A percentile compares a stretch with the other conserved stretches of the same genome.
Evolutionary conservation across 768 basidiomycete genomes (phyloP).

Genomic region (Dioszegia aurantiaca): DNA sequence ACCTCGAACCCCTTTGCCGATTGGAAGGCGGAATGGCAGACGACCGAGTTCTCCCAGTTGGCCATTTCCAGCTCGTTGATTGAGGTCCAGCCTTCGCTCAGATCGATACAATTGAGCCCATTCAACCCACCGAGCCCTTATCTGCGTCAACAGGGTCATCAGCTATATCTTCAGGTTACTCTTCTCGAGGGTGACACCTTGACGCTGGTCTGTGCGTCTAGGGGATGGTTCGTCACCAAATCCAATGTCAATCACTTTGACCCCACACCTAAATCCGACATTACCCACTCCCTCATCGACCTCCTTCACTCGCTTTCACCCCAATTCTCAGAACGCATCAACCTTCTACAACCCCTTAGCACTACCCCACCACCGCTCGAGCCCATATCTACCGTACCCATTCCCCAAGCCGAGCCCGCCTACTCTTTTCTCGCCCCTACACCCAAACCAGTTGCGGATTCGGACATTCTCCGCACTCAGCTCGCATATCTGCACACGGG

Average conservation of each 20-base stretch:
- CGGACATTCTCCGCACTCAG: slow-evolving; percentile 54
- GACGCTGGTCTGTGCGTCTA: slow-evolving; percentile 53
- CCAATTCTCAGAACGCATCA: slow-evolving; percentile 46
- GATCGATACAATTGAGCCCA: slow-evolving; percentile 52
- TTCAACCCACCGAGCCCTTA: slow-evolving; percentile 56
- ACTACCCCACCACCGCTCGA: slow-evolving; percentile 32
- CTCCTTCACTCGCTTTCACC: slow-evolving; percentile 54
- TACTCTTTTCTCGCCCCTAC: slow-evolving; percentile 53
- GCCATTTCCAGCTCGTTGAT: slow-evolving; percentile 35
- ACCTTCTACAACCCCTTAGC: slow-evolving; percentile 36
- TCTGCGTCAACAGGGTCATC: slow-evolving; percentile 54
- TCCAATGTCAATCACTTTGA: slow-evolving; percentile 53
- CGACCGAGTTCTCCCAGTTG: slow-evolving; percentile 24
- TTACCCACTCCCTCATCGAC: slow-evolving; percentile 53
- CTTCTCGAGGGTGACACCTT: slow-evolving; percentile 54
- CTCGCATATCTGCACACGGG: slow-evolving; percentile 55
- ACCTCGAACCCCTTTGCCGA: slow-evolving; percentile 46
- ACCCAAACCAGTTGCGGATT: slow-evolving; percentile 36
- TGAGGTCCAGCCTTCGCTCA: slow-evolving; percentile 44
- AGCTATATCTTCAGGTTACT: slow-evolving; percentile 54
- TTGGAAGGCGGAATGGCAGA: slow-evolving; percentile 35
- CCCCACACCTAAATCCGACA: slow-evolving; percentile 45
- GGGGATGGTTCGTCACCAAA: slow-evolving; percentile 54
- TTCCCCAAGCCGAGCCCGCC: slow-evolving; percentile 53
- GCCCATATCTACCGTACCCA: slow-evolving; percentile 52